Evolutionary conservation across 805 yeast genomes (phyloP), one percentile per base, ranked within the genome.

Genomic region (Kodamaea hsintzibuensis): DNA sequence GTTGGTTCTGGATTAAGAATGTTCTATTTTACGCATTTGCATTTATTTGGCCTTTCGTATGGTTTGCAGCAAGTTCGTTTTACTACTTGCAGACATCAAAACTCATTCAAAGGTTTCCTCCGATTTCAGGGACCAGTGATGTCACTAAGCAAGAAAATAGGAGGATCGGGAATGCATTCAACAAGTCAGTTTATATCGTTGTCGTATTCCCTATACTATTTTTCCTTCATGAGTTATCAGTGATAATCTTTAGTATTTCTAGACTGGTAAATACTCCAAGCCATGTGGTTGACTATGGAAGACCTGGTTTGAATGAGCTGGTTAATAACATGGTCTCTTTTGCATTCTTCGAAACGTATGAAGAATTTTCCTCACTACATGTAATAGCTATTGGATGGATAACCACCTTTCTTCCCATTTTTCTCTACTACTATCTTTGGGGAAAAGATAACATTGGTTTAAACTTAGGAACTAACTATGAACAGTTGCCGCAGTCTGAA

Each of bases 361-460:
- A 22, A 6, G 6, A 22, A 22, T 22, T 22, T 4, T 22, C 25
- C 3, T 22, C 25, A 6, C 3, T 22, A 22, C 25, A 22, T 22
- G 25, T 22, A 22, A 22, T 22, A 22, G 25, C 25, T 22, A 6
- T 22, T 22, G 25, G 6, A 4, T 22, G 3, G 25, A 22, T 22
- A 22, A 22, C 49, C 12, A 25, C 49, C 42, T 51, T 61, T 38
- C 7, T 53, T 7, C 13, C 48, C 6, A 53, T 63, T 55, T 12
- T 25, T 2, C 49, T 46, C 13, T 43, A 66, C 12, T 68, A 62
- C 51, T 54, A 51, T 46, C 59, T 66, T 47, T 68, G 71, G 72
- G 57, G 65, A 18, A 64, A 56, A 47, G 62, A 60, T 25, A 66
- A 66, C 44, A 56, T 60, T 52, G 72, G 69, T 2, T 56, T 66